These are phyloP conservation scores for Sporisorium exsertum DNA, from an alignment of 1,284 basidiomycete genomes.

Conservation along the genomic window DNA sequence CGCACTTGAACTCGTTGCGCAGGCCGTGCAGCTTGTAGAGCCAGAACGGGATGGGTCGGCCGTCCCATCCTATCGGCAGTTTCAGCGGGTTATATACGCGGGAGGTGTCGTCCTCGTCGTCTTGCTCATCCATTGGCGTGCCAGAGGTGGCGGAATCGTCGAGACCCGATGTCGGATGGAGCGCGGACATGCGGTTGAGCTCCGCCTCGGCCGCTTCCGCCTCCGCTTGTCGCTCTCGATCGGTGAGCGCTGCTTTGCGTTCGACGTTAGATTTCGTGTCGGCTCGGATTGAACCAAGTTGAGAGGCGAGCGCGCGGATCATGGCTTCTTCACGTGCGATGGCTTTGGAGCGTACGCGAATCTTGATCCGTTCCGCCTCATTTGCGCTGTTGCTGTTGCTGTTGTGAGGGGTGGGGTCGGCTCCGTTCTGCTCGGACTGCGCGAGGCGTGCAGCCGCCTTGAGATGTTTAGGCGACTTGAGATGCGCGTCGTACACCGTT, in stretches of 20 bases:
- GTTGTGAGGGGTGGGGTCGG: background rate
- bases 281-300: slow-evolving; percentile 44
- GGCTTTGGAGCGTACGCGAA: slow-evolving; percentile 41
- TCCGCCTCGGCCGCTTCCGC: slow-evolving; percentile 74
- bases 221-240: slow-evolving; percentile 94
- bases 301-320: slow-evolving; percentile 37
- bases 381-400: background rate
- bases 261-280: slow-evolving; percentile 93
- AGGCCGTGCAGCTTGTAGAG: slow-evolving; percentile 97
- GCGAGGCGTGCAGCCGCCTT: slow-evolving; percentile 85
- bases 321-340: slow-evolving; percentile 60
- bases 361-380: slow-evolving; percentile 41
- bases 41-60: slow-evolving; percentile 98
- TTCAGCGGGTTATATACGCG: slow-evolving; percentile 98
- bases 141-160: slow-evolving; percentile 19
- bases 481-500: slow-evolving; percentile 95
- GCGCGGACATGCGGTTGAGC: slow-evolving; percentile 43
- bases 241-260: slow-evolving; percentile 92
- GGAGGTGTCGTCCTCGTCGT: slow-evolving; percentile 74
- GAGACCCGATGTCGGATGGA: slow-evolving; percentile 30
- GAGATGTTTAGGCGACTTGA: slow-evolving; percentile 92
- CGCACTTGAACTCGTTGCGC: slow-evolving; percentile 95
- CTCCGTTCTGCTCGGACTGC: slow-evolving; percentile 56
- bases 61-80: slow-evolving; percentile 96
- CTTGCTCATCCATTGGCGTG: slow-evolving; percentile 10